A percentile compares a stretch with the other conserved stretches of the same genome.
Evolutionary conservation across 2,329 filamentous ascomycete species (phyloP).

Genomic region (Diaporthe longicolla): DNA sequence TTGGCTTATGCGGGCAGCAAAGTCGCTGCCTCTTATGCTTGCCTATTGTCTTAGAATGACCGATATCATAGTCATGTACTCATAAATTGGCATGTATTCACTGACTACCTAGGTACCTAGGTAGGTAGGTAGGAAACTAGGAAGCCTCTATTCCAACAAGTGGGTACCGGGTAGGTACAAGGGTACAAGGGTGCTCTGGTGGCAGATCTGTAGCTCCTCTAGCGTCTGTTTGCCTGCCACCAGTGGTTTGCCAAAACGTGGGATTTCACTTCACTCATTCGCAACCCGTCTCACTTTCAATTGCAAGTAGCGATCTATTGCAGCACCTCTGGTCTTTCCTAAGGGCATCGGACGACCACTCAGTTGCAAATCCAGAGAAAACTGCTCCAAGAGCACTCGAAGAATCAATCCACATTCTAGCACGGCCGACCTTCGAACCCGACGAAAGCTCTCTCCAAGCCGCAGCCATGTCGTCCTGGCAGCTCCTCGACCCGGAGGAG

Average conservation of each 20-base stretch:
- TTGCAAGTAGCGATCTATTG: not conserved
- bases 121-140: too few relatives aligned
- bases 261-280: not conserved
- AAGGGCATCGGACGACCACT: not conserved
- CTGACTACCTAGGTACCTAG: too few relatives aligned
- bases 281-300: not conserved
- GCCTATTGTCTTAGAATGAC: too few relatives aligned
- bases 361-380: not conserved
- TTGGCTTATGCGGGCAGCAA: too few relatives aligned
- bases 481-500: constrained; percentile 79
- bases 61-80: too few relatives aligned
- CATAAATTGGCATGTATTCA: too few relatives aligned
- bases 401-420: not conserved
- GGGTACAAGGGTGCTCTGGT: not conserved
- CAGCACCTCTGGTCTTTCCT: not conserved
- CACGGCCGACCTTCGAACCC: not conserved
- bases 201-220: not conserved
- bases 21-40: too few relatives aligned
- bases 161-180: not conserved
- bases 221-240: constrained; percentile 7
- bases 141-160: too few relatives aligned
- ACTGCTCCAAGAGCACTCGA: not conserved
- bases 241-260: constrained; percentile 3
- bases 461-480: constrained; percentile 63
- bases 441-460: not conserved